Evolutionary conservation across 2,329 filamentous ascomycete species (phyloP).

Genomic region (Dothiorella sarmentorum): DNA sequence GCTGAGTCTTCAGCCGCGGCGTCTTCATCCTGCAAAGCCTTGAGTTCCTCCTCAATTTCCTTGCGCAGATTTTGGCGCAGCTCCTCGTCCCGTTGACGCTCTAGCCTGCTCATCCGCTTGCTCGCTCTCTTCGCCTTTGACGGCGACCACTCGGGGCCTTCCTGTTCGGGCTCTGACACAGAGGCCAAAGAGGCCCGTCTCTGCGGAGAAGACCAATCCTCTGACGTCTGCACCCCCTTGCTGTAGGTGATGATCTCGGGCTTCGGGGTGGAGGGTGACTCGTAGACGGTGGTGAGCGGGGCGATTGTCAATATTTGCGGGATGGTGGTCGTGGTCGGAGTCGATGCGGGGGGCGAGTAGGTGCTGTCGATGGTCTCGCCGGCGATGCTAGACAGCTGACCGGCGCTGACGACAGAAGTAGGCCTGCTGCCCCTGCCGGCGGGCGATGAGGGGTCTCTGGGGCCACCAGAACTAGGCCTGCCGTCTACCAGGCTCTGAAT

Average conservation of each 20-base stretch:
- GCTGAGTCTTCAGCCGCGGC: conserved; percentile 40
- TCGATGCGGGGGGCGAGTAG: conserved; percentile 38
- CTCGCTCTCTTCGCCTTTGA: conserved; percentile 52
- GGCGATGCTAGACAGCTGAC: conserved; percentile 61
- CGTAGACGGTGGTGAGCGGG: conserved; percentile 72
- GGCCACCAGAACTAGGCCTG: conserved; percentile 65
- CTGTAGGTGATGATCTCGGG: conserved; percentile 90
- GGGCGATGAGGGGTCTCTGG: conserved; percentile 44
- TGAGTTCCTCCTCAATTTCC: conserved; percentile 91
- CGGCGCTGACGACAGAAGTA: conserved; percentile 79
- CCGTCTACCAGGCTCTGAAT: conserved; percentile 82
- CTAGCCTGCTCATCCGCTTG: conserved; percentile 75
- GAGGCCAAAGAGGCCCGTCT: conserved; percentile 44
- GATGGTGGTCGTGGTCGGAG: conserved; percentile 45
- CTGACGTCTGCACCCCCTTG: conserved; percentile 90
- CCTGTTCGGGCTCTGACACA: conserved; percentile 51
- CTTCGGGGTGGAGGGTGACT: conserved; percentile 69
- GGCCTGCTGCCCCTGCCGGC: conserved; percentile 65
- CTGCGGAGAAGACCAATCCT: conserved; percentile 61
- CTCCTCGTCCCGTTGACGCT: conserved; percentile 82
- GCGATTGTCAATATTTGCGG: conserved; percentile 72
- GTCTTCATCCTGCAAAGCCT: conserved; percentile 54
- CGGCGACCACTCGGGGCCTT: conserved; percentile 55
- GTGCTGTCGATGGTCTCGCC: conserved; percentile 54
- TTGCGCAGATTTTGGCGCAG: conserved; percentile 77